Percentiles rank a stretch among this genome's conserved stretches.
phyloP scores from a whole-genome alignment of 129 eudicot genomes.

The Artemisia tridentata region DNA sequence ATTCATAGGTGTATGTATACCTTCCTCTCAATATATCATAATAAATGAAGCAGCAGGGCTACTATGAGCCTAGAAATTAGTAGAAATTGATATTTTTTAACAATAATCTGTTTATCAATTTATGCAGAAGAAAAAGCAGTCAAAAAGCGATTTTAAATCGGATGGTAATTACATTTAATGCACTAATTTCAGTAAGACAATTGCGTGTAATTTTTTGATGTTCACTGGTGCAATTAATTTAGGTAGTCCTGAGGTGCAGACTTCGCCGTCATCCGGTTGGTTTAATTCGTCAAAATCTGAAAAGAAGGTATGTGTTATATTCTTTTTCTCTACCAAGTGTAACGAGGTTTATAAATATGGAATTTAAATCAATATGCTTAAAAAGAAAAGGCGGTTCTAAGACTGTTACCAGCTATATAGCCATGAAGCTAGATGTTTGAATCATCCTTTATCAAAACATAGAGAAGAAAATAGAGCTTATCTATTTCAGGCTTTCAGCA shows the following conservation, averaged over 20 bases:
- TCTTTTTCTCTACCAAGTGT: not conserved
- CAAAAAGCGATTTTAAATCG: slow-evolving; percentile 46
- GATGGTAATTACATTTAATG: slow-evolving; percentile 49
- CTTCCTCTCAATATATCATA: too few relatives aligned
- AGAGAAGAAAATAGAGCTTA: not conserved
- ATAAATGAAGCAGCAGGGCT: too few relatives aligned
- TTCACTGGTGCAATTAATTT: slow-evolving; percentile 20
- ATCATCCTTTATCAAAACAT: too few relatives aligned
- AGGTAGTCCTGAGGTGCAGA: slow-evolving; percentile 48
- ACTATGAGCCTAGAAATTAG: too few relatives aligned
- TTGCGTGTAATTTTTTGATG: not conserved
- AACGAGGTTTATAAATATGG: too few relatives aligned
- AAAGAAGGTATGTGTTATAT: slow-evolving; percentile 53
- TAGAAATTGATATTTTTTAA: not conserved
- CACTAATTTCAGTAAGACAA: not conserved
- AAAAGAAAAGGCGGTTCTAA: too few relatives aligned
- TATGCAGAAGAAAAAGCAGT: slow-evolving; percentile 64
- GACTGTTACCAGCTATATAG: too few relatives aligned
- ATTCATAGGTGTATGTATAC: too few relatives aligned
- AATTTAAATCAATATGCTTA: too few relatives aligned
- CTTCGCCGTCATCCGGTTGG: slow-evolving; percentile 65
- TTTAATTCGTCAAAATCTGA: slow-evolving; percentile 78
- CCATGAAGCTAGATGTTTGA: too few relatives aligned
- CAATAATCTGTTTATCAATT: slow-evolving; percentile 18
- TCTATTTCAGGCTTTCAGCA: not conserved